Percentiles rank a stretch among this genome's conserved stretches.
These are phyloP conservation scores for Dryadomyces sulphureus DNA, from an alignment of 2,329 filamentous ascomycete species.

Conservation along the genomic window DNA sequence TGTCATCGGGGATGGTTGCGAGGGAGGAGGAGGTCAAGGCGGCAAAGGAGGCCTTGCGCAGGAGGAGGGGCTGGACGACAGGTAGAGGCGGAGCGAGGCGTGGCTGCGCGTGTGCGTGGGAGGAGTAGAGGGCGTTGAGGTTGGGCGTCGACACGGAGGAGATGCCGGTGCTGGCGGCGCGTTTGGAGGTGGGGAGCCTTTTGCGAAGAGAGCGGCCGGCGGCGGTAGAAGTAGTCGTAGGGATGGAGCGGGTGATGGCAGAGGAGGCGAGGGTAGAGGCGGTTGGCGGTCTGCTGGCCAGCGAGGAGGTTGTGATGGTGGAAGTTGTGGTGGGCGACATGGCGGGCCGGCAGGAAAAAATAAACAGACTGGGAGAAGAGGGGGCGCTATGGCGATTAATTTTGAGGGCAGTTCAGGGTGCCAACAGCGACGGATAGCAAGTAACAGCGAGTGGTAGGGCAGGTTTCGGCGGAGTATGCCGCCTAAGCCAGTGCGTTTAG, in stretches of 20 bases:
- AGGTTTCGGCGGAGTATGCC: too few species aligned
- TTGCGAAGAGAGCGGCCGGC: conserved; percentile 8
- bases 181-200: conserved; percentile 6
- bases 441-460: too few species aligned
- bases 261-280: background rate
- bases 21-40: conserved; percentile 50
- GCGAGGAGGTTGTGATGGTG: background rate
- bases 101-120: conserved; percentile 27
- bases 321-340: conserved; percentile 12
- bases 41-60: conserved; percentile 57
- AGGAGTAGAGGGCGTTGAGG: conserved; percentile 34
- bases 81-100: background rate
- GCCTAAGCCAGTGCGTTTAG: too few species aligned
- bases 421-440: too few species aligned
- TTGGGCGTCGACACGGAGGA: conserved; percentile 44
- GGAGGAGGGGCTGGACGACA: conserved; percentile 27
- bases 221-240: conserved; percentile 1
- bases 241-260: conserved; percentile 1
- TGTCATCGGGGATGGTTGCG: conserved; percentile 52
- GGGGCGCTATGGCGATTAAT: background rate
- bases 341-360: conserved; percentile 1
- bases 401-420: too few species aligned
- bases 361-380: background rate
- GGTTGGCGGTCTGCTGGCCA: background rate
- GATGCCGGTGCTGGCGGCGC: conserved; percentile 16